phyloP scores from a whole-genome alignment of 208 protist species.

The Strigomonas culicis region DNA sequence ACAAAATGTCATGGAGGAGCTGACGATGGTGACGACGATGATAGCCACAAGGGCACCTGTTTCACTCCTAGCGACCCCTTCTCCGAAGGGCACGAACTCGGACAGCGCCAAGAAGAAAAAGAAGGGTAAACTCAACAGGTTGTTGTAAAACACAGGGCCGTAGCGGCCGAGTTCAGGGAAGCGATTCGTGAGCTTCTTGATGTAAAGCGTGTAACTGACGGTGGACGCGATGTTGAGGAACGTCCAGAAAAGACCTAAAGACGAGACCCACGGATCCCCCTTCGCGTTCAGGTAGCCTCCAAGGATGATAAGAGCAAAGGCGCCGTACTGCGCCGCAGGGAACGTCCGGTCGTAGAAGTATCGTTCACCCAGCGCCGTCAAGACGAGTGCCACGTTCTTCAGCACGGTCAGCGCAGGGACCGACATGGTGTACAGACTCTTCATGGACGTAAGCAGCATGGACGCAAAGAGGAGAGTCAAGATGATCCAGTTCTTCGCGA shows the following conservation, averaged over 20 bases:
- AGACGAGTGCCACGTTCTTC: slow-evolving; percentile 78
- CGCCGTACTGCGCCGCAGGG: slow-evolving; percentile 35
- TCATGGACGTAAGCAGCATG: slow-evolving; percentile 16
- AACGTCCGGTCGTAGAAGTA: slow-evolving; percentile 59
- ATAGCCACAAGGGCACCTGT: slow-evolving; percentile 27
- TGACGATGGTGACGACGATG: slow-evolving; percentile 43
- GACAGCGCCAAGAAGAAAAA: slow-evolving; percentile 17
- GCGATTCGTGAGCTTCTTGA: slow-evolving; percentile 57
- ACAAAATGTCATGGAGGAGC: slow-evolving; percentile 79
- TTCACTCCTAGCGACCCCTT: slow-evolving; percentile 6
- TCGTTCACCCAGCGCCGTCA: slow-evolving; percentile 77
- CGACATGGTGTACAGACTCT: slow-evolving; percentile 78
- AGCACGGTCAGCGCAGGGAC: slow-evolving; percentile 83
- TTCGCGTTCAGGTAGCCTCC: slow-evolving; percentile 54
- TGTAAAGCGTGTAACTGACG: slow-evolving; percentile 82
- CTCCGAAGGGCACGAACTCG: slow-evolving; percentile 16
- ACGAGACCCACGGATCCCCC: slow-evolving; percentile 79
- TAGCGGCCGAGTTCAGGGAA: slow-evolving; percentile 70
- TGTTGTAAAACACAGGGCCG: slow-evolving; percentile 88
- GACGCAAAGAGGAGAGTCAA: not conserved
- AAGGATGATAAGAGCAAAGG: slow-evolving; percentile 58
- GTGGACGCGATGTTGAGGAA: slow-evolving; percentile 71
- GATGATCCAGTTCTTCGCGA: slow-evolving; percentile 24
- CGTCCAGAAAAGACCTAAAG: slow-evolving; percentile 75
- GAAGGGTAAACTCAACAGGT: slow-evolving; percentile 78